Evolutionary conservation across 1,139 yeast genomes (phyloP).

Genomic region (Kazachstania sp.): DNA sequence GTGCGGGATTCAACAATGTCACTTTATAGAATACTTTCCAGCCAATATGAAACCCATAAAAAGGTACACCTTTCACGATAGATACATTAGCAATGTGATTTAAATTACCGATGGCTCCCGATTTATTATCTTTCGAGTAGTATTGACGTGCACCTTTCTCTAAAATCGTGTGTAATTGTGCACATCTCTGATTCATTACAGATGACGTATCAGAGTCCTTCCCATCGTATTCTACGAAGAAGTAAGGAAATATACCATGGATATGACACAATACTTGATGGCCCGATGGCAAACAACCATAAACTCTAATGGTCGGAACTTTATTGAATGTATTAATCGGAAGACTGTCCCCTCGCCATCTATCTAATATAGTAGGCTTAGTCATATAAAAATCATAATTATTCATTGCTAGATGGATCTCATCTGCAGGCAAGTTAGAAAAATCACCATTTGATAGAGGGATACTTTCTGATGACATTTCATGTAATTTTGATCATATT

Average conservation of each 20-base stretch:
- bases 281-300: conserved; percentile 55
- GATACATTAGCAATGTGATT: conserved; percentile 58
- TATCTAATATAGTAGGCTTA: conserved; percentile 39
- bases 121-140: conserved; percentile 2
- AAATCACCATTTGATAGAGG: neutral
- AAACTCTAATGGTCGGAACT: conserved; percentile 71
- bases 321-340: conserved; percentile 34
- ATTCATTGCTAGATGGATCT: conserved; percentile 31
- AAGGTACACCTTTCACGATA: conserved; percentile 67
- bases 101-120: conserved; percentile 13
- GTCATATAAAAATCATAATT: conserved; percentile 57
- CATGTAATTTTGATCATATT: too few relatives aligned
- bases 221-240: conserved; percentile 54
- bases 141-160: conserved; percentile 18
- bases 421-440: conserved; percentile 7
- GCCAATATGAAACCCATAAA: conserved; percentile 75
- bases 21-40: conserved; percentile 59
- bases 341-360: conserved; percentile 20
- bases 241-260: conserved; percentile 78
- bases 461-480: neutral
- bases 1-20: conserved; percentile 55
- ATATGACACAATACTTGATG: conserved; percentile 57
- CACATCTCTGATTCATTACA: conserved; percentile 24
- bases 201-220: conserved; percentile 24
- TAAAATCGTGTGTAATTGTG: conserved; percentile 24